phyloP scores from a whole-genome alignment of 1,139 yeast species.

The Taphrina pruni region DNA sequence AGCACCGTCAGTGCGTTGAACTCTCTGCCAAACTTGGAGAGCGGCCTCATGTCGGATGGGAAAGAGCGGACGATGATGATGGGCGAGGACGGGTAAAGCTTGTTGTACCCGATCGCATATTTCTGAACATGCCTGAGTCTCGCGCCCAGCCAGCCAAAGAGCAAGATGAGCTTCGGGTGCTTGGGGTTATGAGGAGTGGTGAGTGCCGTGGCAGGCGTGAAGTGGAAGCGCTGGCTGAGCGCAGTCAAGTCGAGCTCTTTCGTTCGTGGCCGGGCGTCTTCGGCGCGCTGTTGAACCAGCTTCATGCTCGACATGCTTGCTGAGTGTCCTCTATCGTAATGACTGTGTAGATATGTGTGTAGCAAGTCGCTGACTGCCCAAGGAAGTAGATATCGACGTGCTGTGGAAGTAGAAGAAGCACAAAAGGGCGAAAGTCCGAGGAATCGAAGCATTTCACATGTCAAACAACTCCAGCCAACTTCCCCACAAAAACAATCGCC shows the following conservation, averaged over 20 bases:
- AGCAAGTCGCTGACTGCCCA: too few relatives aligned
- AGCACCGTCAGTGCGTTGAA: slow-evolving; percentile 28
- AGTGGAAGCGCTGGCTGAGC: slow-evolving; percentile 35
- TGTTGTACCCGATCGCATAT: slow-evolving; percentile 36
- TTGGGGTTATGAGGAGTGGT: slow-evolving; percentile 17
- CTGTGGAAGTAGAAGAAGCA: too few relatives aligned
- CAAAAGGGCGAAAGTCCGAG: too few relatives aligned
- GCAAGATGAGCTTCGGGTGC: slow-evolving; percentile 29
- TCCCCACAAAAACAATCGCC: too few relatives aligned
- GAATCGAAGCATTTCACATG: too few relatives aligned
- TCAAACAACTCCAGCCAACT: too few relatives aligned
- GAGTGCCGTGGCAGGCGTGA: slow-evolving; percentile 32
- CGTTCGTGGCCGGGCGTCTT: slow-evolving; percentile 12
- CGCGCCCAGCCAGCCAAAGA: slow-evolving; percentile 41
- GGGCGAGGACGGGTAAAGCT: slow-evolving; percentile 38
- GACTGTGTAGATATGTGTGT: not conserved
- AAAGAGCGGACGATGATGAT: slow-evolving; percentile 38
- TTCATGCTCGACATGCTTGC: slow-evolving; percentile 27
- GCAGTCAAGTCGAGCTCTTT: slow-evolving; percentile 30
- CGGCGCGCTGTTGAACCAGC: slow-evolving; percentile 9
- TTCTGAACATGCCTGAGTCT: slow-evolving; percentile 35
- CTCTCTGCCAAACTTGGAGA: slow-evolving; percentile 35
- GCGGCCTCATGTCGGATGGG: slow-evolving; percentile 34
- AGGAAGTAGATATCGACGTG: too few relatives aligned
- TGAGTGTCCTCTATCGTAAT: not conserved